Base-by-base conservation (phyloP, 108 stramenopile species). In the Nitzschia putrida region DNA sequence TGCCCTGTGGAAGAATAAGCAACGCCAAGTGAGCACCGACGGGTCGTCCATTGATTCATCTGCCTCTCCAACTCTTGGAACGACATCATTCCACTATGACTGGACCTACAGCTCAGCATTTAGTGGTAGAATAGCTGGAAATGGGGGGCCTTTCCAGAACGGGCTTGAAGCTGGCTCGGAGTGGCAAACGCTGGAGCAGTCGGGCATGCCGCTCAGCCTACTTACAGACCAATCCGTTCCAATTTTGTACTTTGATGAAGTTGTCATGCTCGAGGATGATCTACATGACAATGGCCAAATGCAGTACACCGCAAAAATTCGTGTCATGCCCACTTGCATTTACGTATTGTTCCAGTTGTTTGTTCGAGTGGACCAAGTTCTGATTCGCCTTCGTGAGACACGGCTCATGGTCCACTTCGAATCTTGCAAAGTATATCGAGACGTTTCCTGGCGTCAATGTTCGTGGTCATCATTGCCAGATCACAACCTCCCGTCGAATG, bases 251-350 rank as follows among this genome's bases (percentile, higher is more conserved):
- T 92, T 82, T 61, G 90, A 92, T 72, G 79, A 88, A 52, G 60
- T 92, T 9, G 57, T 72, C 8, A 43, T 92, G 18, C 83, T 80
- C 49, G 90, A 88, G 73, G 90, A 92, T 66, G 90, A 92, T 66
- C 61, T 92, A 61, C 90, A 92, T 67, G 90, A 92, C 64, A 88
- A 92, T 79, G 88, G 90, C 42, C 78, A 85, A 44, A 83, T 86
- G 8, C 72, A 80, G 23, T 67, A 81, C 50, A 78, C 73, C 39
- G 66, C 81, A 49, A 92, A 92, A 63, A 51, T 92, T 7, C 82
- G 90, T 26, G 86, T 88, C 71, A 92, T 92, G 90, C 87, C 90
- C 16, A 57, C 49, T 3, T 88, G 86, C 47, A 77, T 65, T 61
- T 92, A 82, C 61, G 64, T 87, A 26, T 67, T 92, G 52, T 64